Base-by-base conservation (phyloP, 1,284 basidiomycete species). In the Porodaedalea pini region DNA sequence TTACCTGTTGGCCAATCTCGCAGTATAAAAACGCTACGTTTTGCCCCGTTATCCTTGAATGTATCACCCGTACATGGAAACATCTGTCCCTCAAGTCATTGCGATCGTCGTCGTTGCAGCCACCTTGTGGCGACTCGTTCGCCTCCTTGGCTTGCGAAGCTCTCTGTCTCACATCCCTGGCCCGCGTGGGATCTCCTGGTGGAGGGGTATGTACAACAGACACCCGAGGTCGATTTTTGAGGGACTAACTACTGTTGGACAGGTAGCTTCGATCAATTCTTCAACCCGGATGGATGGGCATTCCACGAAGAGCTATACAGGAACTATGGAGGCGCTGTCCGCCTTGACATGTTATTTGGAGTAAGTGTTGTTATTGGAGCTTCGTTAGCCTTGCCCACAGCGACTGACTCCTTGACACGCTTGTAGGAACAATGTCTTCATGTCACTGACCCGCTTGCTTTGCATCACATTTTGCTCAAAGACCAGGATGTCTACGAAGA, bases 401-500 rank as follows among this genome's bases (percentile, higher is more conserved):
- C n/a, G n/a, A 11, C 23, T 10, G 25, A 6, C 7, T 17, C 27
- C 27, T 19, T 37, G 5, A 29, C 11, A 10, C 36, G 29, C 13
- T 10, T 23, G 34, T 44, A 63, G 63, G 57, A 53, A 4, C 52
- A 63, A 13, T 32, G 58, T 5, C 57, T 64, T 2, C 62, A 57
- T 36, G 58, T 64, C 6, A 41, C 52, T 32, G 64, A 66, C 47
- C 64, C 64, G 10, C 49, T 58, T 19, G 70, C 70, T 0, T 56
- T 71, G 52, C 62, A 69, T 43, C 61, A 61, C 31, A 64, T 73
- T n/a, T 41, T 71, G 29, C 58, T 71, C 21, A 72, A 70, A 57
- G 71, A 73, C 7, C 65, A 67, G 47, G 57, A 68, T 21, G 58
- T 65, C 25, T 72, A 68, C 53, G 66, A 68, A 32, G 67, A 70